Evolutionary conservation across 1,139 yeast species (phyloP), one percentile per base, ranked within the genome.

Genomic region (Starmera stellimalicola): DNA sequence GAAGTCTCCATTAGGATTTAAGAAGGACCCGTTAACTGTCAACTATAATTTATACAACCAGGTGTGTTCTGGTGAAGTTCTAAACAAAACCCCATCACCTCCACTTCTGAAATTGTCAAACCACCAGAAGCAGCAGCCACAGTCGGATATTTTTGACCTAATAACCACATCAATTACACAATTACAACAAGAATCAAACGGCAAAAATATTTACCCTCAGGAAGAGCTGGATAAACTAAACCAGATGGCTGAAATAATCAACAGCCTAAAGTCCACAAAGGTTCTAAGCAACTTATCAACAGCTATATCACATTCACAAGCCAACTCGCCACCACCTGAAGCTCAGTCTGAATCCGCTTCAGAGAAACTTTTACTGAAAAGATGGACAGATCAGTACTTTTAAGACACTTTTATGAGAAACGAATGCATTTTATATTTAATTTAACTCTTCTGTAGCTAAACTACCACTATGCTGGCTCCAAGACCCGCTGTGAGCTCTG

Each of bases 311-410:
- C 7, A n/a, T 22, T 22, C 25, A 3, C 25, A 22, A 6, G 8
- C 3, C 12, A n/a, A n/a, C n/a, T n/a, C n/a, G n/a, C n/a, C n/a
- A n/a, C n/a, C n/a, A n/a, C n/a, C n/a, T n/a, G n/a, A n/a, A n/a
- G n/a, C n/a, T n/a, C n/a, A n/a, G n/a, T n/a, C n/a, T n/a, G 44
- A 42, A 30, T 36, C 44, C 2, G 47, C 39, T 26, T 37, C 47
- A 14, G 51, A 48, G 28, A 47, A 46, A 33, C 33, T 47, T 2
- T 29, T 48, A 9, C 29, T 48, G 24, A 46, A 46, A 31, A 39
- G 51, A 38, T 48, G 52, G 52, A 43, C 47, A 5, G 52, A 48
- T 18, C 50, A 46, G 30, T 48, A 47, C 35, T 47, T 48, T 26
- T 22, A 22, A 8, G 6, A n/a, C n/a, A n/a, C n/a, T n/a, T n/a